A percentile compares a stretch with the other conserved stretches of the same genome.
Evolutionary conservation across 805 yeast genomes (phyloP).

Genomic region (Saccharomycopsis fibuligera): DNA sequence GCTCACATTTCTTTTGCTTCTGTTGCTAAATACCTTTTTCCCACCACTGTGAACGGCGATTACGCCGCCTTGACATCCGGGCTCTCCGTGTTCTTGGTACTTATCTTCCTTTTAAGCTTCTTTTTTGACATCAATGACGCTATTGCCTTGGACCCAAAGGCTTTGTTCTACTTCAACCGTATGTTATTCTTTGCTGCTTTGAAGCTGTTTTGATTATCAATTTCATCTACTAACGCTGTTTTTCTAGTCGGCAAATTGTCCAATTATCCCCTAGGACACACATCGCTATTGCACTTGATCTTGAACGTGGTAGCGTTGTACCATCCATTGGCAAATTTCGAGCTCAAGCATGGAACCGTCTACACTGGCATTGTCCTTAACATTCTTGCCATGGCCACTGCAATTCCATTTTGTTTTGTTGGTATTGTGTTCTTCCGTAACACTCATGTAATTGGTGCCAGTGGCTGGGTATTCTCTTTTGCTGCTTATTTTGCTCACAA

Average conservation of each 20-base stretch:
- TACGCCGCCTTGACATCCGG: conserved; percentile 21
- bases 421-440: conserved; percentile 46
- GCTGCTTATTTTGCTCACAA: conserved; percentile 52
- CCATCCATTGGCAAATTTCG: conserved; percentile 60
- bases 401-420: conserved; percentile 50
- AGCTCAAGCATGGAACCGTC: conserved; percentile 72
- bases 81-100: conserved; percentile 16
- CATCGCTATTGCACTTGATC: conserved; percentile 51
- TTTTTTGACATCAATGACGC: conserved; percentile 27
- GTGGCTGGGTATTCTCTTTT: conserved; percentile 70
- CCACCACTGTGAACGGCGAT: conserved; percentile 12
- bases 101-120: conserved; percentile 10
- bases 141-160: conserved; percentile 49
- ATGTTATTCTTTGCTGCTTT: conserved; percentile 18
- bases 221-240: background rate
- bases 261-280: conserved; percentile 67
- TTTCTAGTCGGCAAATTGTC: conserved; percentile 34
- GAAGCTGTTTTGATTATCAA: background rate
- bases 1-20: conserved; percentile 2
- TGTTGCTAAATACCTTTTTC: conserved; percentile 14
- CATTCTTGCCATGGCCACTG: conserved; percentile 62
- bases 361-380: conserved; percentile 79
- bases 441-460: conserved; percentile 56
- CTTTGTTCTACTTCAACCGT: conserved; percentile 42
- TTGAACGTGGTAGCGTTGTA: conserved; percentile 52